Evolutionary conservation across 805 yeast genomes (phyloP), one percentile per base, ranked within the genome.

Genomic region (Lipomyces yamadae): DNA sequence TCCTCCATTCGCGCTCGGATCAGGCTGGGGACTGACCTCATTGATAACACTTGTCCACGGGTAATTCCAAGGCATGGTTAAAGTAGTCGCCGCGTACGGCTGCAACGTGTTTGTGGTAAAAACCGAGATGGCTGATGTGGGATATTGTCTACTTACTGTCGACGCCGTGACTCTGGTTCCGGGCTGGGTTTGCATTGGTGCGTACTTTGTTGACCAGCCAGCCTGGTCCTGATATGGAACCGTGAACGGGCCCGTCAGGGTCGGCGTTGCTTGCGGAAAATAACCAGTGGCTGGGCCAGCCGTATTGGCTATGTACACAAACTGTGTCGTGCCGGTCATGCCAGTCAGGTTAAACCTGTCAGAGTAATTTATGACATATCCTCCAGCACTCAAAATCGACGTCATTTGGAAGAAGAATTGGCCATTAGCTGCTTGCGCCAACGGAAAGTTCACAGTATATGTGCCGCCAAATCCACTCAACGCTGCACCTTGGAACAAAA

Each of bases 111-210:
- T 53, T 0, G 90, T 79, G 11, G 85, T 72, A 78, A 82, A 92
- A 72, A 84, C 85, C 0, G 90, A 84, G 45, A 45, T 30, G 0
- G 90, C 81, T 63, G 91, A 85, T 0, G 96, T 85, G 18, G 94
- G 86, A 76, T 78, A 88, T 70, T 86, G 81, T 72, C 87, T 83
- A 10, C 88, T 76, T 88, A 93, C 89, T 2, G 88, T 78, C 8
- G 88, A 82, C 65, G 73, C 58, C 0, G 97, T 90, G 33, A 92
- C 85, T 8, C 79, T 79, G 0, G 89, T 74, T 2, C 88, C 90
- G 4, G 99, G 98, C 78, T 92, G 97, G 66, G 82, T 76, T 79
- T 93, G 98, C 97, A 92, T 91, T 62, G 98, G 97, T 0, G 98
- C 98, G 77, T 79, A 91, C 73, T 93, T 84, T 8, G 90, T 85